phyloP scores from a whole-genome alignment of 345 rosid genomes.

The Microcos paniculata region DNA sequence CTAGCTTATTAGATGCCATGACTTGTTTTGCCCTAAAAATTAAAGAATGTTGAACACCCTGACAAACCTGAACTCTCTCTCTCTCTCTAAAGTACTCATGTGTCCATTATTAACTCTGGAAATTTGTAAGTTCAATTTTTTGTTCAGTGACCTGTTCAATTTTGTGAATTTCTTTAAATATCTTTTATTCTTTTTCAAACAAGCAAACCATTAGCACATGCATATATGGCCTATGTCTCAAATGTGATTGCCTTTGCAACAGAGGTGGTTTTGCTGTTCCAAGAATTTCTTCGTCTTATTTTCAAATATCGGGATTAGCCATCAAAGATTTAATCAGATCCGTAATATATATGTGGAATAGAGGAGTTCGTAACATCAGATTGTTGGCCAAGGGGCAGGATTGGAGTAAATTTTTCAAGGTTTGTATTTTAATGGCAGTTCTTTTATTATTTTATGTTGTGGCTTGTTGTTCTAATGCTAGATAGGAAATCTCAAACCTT shows the following conservation, averaged over 20 bases:
- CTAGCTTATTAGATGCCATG: neutral
- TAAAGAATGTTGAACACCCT: neutral
- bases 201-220: neutral
- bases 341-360: constrained; percentile 56
- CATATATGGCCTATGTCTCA: neutral
- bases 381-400: constrained; percentile 61
- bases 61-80: neutral
- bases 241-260: constrained; percentile 28
- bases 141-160: neutral
- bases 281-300: constrained; percentile 46
- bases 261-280: constrained; percentile 55
- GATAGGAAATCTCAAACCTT: neutral
- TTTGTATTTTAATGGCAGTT: constrained; percentile 22
- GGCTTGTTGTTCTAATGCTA: neutral
- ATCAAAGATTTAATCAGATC: constrained; percentile 46
- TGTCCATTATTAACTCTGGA: neutral
- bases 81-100: neutral
- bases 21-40: neutral
- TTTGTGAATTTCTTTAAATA: neutral
- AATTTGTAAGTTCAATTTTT: neutral
- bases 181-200: neutral
- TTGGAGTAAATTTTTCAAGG: constrained; percentile 68
- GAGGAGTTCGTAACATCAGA: constrained; percentile 31
- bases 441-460: neutral
- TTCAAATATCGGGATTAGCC: constrained; percentile 50